Evolutionary conservation across 495 filamentous ascomycete genomes (phyloP), one percentile per base, ranked within the genome.

Genomic region (Pyronema domesticum): DNA sequence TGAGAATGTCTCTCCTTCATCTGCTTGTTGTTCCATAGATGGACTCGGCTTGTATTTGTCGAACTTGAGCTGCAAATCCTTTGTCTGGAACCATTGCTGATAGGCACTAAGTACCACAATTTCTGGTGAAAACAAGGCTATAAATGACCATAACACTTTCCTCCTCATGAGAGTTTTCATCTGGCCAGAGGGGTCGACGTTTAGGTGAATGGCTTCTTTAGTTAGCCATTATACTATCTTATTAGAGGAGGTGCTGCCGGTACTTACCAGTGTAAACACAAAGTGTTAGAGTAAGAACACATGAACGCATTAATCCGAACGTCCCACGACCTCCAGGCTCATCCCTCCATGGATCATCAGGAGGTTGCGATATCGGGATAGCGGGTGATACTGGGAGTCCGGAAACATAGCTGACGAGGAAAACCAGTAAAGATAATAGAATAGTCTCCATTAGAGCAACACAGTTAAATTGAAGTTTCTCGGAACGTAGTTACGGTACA

Each of bases 261-360:
- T 37, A 45, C 51, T 43, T 39, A 45, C 37, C 51, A 14, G 53
- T 55, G 42, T 44, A 55, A 14, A 55, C 53, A 37, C 53, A 55
- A 15, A 55, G 44, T 17, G 15, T 19, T 14, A 55, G 44, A 4
- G 53, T 55, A 9, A 55, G 15, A 7, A 47, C 53, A 36, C 53
- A 47, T 15, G 42, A 37, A 13, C 46, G 43, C 10, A 55, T 36
- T 0, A 55, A 18, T 8, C 45, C 53, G 8, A 48, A 13, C 3
- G 53, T 55, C 34, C 53, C 53, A 6, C 53, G 35, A 9, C 50
- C 50, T 18, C 42, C 8, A 6, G 50, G 50, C 3, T 53, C 50
- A 3, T n/a, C 8, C 5, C 39, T 23, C 50, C 50, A 53, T 9
- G 50, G 14, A 30, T 5, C 23, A 30, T 30, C 23, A 30, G 1